phyloP scores from a whole-genome alignment of 352 stramenopile species.

The Aphanomyces cochlioides region DNA sequence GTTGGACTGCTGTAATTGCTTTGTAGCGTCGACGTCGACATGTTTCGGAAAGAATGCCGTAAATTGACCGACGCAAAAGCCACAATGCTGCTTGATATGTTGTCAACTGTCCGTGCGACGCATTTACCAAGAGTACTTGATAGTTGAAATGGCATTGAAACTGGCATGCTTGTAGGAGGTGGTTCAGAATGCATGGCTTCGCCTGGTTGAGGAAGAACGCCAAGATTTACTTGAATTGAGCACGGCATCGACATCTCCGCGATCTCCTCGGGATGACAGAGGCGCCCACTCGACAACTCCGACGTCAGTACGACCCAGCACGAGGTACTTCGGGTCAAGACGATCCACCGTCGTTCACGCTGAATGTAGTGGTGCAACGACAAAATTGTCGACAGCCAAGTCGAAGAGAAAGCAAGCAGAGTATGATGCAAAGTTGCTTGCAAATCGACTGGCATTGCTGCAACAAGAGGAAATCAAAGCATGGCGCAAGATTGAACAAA shows the following conservation, averaged over 20 bases:
- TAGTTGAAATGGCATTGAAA: too few relatives aligned
- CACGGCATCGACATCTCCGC: constrained; percentile 16
- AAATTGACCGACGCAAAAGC: constrained; percentile 14
- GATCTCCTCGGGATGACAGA: constrained; percentile 13
- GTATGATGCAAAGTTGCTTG: constrained; percentile 64
- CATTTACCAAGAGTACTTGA: constrained; percentile 15
- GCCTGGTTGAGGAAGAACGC: constrained; percentile 21
- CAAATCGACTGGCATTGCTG: constrained; percentile 65
- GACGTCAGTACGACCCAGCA: neutral
- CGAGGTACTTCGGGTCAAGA: neutral
- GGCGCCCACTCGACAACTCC: neutral
- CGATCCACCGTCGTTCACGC: neutral
- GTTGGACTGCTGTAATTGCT: neutral
- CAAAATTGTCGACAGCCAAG: constrained; percentile 34
- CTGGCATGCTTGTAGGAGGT: neutral
- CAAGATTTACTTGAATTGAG: constrained; percentile 22
- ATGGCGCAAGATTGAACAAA: constrained; percentile 79
- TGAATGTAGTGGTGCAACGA: constrained; percentile 9
- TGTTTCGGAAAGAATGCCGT: neutral
- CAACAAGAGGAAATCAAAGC: constrained; percentile 70
- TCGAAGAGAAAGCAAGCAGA: constrained; percentile 71
- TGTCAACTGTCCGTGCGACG: constrained; percentile 4
- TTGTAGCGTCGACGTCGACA: constrained; percentile 19
- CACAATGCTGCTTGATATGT: constrained; percentile 26
- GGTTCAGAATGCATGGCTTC: constrained; percentile 25